Percentiles rank a stretch among this genome's conserved stretches.
Conservation (phyloP, 495 filamentous ascomycete genomes). For the Daldinia loculata region DNA sequence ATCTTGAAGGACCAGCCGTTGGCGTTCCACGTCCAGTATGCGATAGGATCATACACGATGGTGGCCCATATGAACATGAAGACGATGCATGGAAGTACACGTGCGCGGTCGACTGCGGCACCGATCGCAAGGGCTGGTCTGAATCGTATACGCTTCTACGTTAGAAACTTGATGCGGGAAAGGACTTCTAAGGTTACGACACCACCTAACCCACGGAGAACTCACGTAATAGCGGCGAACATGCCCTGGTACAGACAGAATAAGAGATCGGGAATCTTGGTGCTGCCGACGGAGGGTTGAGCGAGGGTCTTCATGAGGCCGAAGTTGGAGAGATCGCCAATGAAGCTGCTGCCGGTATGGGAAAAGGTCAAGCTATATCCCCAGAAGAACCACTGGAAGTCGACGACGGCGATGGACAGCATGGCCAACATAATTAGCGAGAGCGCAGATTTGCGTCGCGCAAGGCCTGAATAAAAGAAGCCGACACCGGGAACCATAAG, state of each 20-base stretch:
- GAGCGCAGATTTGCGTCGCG: constrained; percentile 91
- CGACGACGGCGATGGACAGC: constrained; percentile 86
- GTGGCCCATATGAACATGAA: constrained; percentile 92
- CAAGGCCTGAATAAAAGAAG: constrained; percentile 99
- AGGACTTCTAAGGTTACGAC: neutral
- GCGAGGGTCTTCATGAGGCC: constrained; percentile 82
- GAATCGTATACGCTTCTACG: constrained; percentile 4
- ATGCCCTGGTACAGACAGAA: constrained; percentile 94
- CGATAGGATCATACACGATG: constrained; percentile 83
- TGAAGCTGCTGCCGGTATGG: constrained; percentile 81
- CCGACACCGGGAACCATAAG: constrained; percentile 95
- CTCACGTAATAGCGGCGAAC: constrained; percentile 83
- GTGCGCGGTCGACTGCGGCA: constrained; percentile 81
- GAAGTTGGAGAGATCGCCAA: constrained; percentile 87
- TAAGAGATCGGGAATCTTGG: constrained; percentile 84
- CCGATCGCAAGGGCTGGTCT: constrained; percentile 82
- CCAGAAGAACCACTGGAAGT: constrained; percentile 99
- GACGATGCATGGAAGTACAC: constrained; percentile 82
- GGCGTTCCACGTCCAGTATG: constrained; percentile 92
- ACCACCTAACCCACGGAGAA: constrained; percentile 24
- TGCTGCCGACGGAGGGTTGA: constrained; percentile 81
- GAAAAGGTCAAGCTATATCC: constrained; percentile 95
- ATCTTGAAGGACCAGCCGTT: constrained; percentile 78
- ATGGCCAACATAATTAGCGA: constrained; percentile 95
- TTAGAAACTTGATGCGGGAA: constrained; percentile 11